Evolutionary conservation across 306 rosid species (phyloP).

Genomic region (Luffa acutangula): DNA sequence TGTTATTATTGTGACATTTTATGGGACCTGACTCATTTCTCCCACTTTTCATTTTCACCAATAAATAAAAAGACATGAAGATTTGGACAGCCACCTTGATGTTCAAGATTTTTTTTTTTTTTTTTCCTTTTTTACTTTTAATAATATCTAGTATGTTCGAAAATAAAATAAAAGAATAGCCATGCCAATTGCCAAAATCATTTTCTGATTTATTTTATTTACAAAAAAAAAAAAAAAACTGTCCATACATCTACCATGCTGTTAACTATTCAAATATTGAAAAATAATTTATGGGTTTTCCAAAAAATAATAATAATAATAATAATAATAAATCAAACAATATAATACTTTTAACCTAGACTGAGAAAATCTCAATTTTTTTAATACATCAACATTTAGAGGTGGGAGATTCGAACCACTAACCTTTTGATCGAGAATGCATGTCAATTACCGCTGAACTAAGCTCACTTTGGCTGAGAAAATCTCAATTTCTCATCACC

Average conservation of each 20-base stretch:
- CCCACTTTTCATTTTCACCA: conserved; percentile 1
- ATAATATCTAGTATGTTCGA: background rate
- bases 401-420: no score
- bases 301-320: no score
- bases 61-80: background rate
- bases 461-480: no score
- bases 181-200: background rate
- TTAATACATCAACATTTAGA: no score
- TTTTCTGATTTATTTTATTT: background rate
- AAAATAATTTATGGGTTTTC: background rate
- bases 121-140: background rate
- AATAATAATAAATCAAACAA: background rate
- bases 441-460: no score
- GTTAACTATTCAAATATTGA: background rate
- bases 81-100: background rate
- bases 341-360: no score
- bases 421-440: no score
- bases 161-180: background rate
- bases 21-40: conserved; percentile 6
- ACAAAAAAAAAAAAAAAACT: background rate
- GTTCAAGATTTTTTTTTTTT: background rate
- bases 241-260: background rate
- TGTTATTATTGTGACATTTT: background rate
- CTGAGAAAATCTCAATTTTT: no score
- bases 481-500: no score